A percentile compares a stretch with the other conserved stretches of the same genome.
These are phyloP conservation scores for Psilocybe cubensis DNA, from an alignment of 768 basidiomycete genomes.

Conservation along the genomic window DNA sequence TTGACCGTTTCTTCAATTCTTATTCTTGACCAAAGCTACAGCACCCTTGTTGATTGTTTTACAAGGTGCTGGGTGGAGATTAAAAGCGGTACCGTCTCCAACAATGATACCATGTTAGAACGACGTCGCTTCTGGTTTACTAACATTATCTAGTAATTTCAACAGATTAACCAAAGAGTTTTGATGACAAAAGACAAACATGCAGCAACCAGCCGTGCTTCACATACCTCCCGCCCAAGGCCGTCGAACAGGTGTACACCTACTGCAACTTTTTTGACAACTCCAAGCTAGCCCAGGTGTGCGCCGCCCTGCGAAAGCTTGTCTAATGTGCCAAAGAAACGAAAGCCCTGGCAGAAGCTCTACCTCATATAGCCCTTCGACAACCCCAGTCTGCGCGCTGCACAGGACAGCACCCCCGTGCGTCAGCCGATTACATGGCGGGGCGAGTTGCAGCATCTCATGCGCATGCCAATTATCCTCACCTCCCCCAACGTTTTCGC, in stretches of 20 bases:
- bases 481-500: constrained; percentile 21
- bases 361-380: constrained; percentile 69
- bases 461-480: constrained; percentile 57
- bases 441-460: constrained; percentile 52
- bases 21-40: too few species aligned
- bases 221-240: neutral
- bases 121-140: too few species aligned
- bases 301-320: constrained; percentile 37
- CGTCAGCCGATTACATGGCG: constrained; percentile 51
- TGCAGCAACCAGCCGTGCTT: too few species aligned
- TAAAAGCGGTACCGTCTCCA: too few species aligned
- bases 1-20: too few species aligned
- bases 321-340: constrained; percentile 49
- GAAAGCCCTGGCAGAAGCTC: constrained; percentile 64
- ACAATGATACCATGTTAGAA: too few species aligned
- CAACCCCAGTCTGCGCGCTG: constrained; percentile 56
- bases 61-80: too few species aligned
- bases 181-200: too few species aligned
- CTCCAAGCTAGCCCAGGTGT: constrained; percentile 54
- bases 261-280: constrained; percentile 44
- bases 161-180: too few species aligned
- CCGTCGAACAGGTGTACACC: neutral
- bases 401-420: constrained; percentile 35
- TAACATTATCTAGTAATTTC: too few species aligned
- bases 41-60: too few species aligned